phyloP scores from a whole-genome alignment of 225 moss, liverwort and hornwort species.

The Rhytidiadelphus loreus region DNA sequence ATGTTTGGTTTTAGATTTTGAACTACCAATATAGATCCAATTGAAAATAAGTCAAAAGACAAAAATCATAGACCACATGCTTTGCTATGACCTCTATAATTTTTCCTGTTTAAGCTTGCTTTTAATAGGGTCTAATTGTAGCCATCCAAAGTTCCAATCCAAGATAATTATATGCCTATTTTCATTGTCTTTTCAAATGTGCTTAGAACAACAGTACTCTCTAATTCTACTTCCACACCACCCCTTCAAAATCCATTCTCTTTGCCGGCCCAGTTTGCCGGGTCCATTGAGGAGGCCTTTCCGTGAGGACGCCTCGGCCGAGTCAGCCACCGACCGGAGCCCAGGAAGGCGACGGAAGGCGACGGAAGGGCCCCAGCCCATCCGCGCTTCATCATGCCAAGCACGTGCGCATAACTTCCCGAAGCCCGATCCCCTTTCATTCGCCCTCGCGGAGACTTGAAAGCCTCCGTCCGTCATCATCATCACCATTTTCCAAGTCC shows the following conservation, averaged over 20 bases:
- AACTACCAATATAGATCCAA: not conserved
- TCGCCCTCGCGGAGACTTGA: not conserved
- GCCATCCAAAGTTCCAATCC: not conserved
- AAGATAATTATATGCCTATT: not conserved
- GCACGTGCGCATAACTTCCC: constrained; percentile 9
- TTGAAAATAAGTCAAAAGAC: not conserved
- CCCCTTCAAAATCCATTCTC: not conserved
- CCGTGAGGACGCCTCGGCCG: too few species aligned
- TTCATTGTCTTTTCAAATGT: not conserved
- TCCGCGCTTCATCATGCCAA: not conserved
- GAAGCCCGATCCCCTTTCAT: not conserved
- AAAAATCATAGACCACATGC: not conserved
- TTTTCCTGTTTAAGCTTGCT: not conserved
- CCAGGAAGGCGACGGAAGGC: too few species aligned
- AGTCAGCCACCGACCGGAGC: not conserved
- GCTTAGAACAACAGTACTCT: not conserved
- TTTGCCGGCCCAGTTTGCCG: not conserved
- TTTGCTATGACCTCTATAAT: not conserved
- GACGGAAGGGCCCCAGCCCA: not conserved
- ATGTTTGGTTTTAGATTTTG: not conserved
- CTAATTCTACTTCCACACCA: not conserved
- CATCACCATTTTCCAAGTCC: not conserved
- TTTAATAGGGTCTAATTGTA: not conserved
- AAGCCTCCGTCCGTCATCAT: not conserved
- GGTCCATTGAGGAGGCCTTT: not conserved